These are phyloP conservation scores for Hypoxylon rickii DNA, from an alignment of 495 filamentous ascomycete genomes.

Conservation along the genomic window DNA sequence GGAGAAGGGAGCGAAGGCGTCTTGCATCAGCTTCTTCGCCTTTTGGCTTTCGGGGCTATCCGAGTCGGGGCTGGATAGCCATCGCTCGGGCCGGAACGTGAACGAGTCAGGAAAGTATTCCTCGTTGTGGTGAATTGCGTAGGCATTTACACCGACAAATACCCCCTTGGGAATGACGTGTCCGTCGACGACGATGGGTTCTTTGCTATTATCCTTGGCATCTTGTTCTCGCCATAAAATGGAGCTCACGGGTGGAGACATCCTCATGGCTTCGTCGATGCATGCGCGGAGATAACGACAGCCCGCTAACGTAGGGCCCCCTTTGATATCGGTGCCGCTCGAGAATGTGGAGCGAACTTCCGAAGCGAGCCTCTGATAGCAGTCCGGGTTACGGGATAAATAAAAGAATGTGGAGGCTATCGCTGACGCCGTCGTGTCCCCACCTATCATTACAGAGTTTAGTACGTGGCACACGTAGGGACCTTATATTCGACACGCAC, in stretches of 20 bases:
- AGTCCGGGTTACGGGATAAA: slow-evolving; percentile 39
- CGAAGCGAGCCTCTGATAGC: slow-evolving; percentile 45
- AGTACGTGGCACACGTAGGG: too few relatives aligned
- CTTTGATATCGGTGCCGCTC: slow-evolving; percentile 41
- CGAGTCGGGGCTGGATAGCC: background rate
- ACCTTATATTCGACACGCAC: too few relatives aligned
- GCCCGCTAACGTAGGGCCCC: slow-evolving; percentile 49
- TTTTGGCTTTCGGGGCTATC: background rate
- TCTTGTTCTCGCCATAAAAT: slow-evolving; percentile 50
- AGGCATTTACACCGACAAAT: background rate
- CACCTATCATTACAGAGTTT: background rate
- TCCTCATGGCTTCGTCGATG: slow-evolving; percentile 63
- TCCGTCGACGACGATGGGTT: background rate
- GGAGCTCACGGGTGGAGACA: slow-evolving; percentile 57
- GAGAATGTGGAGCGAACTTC: slow-evolving; percentile 48
- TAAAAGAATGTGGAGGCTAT: slow-evolving; percentile 21
- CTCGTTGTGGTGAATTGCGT: background rate
- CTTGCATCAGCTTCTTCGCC: background rate
- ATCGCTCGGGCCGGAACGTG: background rate
- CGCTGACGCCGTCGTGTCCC: slow-evolving; percentile 17
- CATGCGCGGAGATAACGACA: slow-evolving; percentile 52
- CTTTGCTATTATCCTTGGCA: background rate
- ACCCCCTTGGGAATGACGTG: background rate
- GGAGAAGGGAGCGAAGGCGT: background rate
- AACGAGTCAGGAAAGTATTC: background rate